phyloP scores from a whole-genome alignment of 2,329 filamentous ascomycete species.

The Alternaria sp. region DNA sequence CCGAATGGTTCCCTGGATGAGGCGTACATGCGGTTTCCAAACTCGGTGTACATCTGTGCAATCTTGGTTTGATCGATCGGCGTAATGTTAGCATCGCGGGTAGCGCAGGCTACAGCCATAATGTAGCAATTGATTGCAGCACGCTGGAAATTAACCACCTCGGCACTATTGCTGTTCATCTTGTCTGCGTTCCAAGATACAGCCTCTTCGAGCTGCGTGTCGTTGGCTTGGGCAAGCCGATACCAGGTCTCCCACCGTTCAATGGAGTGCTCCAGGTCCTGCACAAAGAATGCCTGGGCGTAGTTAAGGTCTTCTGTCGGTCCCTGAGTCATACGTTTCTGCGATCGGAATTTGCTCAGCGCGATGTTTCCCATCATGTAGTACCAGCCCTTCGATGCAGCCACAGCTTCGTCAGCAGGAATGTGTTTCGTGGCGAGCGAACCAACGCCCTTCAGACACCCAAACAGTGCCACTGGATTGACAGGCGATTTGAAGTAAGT shows the following conservation, averaged over 20 bases:
- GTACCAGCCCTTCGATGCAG: constrained; percentile 88
- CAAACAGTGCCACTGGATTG: constrained; percentile 79
- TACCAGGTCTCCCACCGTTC: constrained; percentile 93
- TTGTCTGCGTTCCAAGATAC: constrained; percentile 91
- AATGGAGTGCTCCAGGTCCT: constrained; percentile 82
- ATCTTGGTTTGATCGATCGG: constrained; percentile 63
- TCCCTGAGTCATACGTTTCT: constrained; percentile 79
- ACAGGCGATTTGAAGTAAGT: constrained; percentile 84
- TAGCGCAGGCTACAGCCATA: constrained; percentile 70
- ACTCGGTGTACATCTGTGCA: constrained; percentile 71
- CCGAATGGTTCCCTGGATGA: constrained; percentile 71
- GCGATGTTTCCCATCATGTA: constrained; percentile 89
- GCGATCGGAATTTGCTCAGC: constrained; percentile 80
- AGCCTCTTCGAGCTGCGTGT: constrained; percentile 85
- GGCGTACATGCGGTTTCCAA: constrained; percentile 71
- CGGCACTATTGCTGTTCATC: constrained; percentile 80
- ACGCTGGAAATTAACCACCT: constrained; percentile 77
- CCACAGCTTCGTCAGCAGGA: constrained; percentile 68
- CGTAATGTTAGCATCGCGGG: constrained; percentile 62
- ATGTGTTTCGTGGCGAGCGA: constrained; percentile 53
- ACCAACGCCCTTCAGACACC: constrained; percentile 79
- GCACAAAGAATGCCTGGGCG: constrained; percentile 77
- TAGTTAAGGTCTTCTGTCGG: constrained; percentile 85
- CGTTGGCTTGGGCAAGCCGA: constrained; percentile 82
- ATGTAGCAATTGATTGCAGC: constrained; percentile 80